Evolutionary conservation across 73 alveolate species (phyloP), one percentile per base, ranked within the genome.

Genomic region (Symbiodinium pilosum): DNA sequence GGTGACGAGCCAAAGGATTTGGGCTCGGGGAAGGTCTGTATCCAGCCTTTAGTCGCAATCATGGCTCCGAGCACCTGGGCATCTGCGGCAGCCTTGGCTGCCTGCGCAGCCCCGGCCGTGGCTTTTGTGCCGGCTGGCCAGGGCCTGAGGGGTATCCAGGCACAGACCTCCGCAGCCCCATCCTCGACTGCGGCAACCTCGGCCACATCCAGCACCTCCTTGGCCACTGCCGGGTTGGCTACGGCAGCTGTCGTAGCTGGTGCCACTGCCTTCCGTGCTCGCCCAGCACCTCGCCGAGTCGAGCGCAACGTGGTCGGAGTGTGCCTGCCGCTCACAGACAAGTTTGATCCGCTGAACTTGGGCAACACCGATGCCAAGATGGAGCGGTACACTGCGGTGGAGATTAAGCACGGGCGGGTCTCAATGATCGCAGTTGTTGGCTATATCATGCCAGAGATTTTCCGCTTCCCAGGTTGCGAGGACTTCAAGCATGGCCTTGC

Each of bases 391-490:
- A 93, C 98, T 21, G 84, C 86, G 32, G 98, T 77, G 77, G 98
- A 93, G 93, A 81, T 93, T 71, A 93, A 93, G 68, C 98, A 93
- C 36, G 98, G 98, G 12, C 11, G 93, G 16, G 41, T 43, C 30
- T 44, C 71, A 14, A 84, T 43, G 89, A 83, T 83, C 40, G 92
- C 68, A 11, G 16, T 28, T 28, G 92, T 83, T 41, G 93, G 93
- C 44, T 93, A 93, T 26, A 81, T 93, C 38, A 93, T 93, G 91
- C 98, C 98, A 24, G 98, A 93, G 42, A 39, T 93, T 84, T 93
- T 77, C 85, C 98, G 98, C 84, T 93, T 93, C 85, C 98, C 98
- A 5, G 98, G 98, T 5, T 93, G 98, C 77, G 98, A 93, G 44
- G 84, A 77, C 77, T 91, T 91, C 97, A 68, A 42, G 52, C 97